Conservation (phyloP, 176 grass and related monocot genomes). For the Thalia dealbata region DNA sequence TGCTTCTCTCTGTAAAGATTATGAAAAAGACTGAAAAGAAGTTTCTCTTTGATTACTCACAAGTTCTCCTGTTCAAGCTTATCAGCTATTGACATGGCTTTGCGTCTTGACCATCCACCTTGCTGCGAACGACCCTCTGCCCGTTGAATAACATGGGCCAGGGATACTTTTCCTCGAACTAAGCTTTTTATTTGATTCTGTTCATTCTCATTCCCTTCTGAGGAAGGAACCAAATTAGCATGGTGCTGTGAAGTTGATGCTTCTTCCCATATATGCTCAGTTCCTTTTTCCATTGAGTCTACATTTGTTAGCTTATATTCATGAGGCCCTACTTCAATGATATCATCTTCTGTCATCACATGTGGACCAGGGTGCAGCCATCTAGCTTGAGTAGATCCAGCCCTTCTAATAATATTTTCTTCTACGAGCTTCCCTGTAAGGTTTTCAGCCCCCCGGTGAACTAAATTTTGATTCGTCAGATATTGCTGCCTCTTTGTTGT, state of each 20-base stretch:
- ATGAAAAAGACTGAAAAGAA: not conserved
- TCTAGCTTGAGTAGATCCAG: conserved; percentile 39
- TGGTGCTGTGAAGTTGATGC: conserved; percentile 37
- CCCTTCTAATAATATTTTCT: conserved; percentile 19
- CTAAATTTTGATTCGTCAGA: conserved; percentile 49
- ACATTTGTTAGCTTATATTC: conserved; percentile 26
- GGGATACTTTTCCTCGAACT: conserved; percentile 60
- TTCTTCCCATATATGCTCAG: conserved; percentile 30
- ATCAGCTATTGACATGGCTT: conserved; percentile 79
- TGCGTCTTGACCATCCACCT: conserved; percentile 52
- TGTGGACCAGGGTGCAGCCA: conserved; percentile 84
- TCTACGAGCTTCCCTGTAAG: conserved; percentile 41
- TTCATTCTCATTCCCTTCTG: conserved; percentile 35
- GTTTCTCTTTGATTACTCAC: conserved; percentile 37
- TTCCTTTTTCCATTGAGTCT: conserved; percentile 30
- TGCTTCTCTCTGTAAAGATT: not conserved
- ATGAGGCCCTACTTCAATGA: conserved; percentile 54
- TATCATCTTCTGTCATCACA: conserved; percentile 91
- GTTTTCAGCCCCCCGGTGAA: conserved; percentile 48
- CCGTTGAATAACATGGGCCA: conserved; percentile 77
- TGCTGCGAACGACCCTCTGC: conserved; percentile 44
- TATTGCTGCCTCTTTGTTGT: conserved; percentile 33
- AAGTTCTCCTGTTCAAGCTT: conserved; percentile 96
- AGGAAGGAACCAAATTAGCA: conserved; percentile 20
- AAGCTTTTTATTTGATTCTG: conserved; percentile 45